Evolutionary conservation across 2,329 filamentous ascomycete genomes (phyloP).

Genomic region (Didymella pinodella): DNA sequence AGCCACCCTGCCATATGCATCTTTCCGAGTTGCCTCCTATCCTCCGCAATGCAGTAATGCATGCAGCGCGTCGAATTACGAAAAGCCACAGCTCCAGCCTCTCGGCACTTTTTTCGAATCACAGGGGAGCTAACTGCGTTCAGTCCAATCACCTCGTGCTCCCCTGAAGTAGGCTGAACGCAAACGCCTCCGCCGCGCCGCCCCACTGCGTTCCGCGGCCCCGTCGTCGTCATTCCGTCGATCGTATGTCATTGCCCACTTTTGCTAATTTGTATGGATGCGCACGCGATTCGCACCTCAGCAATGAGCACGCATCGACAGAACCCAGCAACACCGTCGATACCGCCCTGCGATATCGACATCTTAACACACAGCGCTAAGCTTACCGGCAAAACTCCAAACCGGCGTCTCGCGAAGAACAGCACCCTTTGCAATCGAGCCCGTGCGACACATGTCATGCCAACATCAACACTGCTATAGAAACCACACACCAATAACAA

Average conservation of each 20-base stretch:
- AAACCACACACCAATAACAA: background rate
- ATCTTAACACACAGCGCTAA: background rate
- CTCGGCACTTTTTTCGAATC: slow-evolving; percentile 4
- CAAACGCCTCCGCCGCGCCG: slow-evolving; percentile 13
- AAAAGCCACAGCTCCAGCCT: slow-evolving; percentile 14
- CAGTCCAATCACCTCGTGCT: slow-evolving; percentile 1
- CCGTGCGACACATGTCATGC: background rate
- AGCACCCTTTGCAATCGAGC: background rate
- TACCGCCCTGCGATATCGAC: background rate
- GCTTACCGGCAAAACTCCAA: background rate
- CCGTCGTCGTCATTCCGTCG: slow-evolving; percentile 8
- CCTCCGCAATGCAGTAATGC: slow-evolving; percentile 4
- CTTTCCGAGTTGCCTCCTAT: background rate
- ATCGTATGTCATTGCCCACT: slow-evolving; percentile 21
- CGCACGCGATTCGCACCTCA: background rate
- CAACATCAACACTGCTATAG: background rate
- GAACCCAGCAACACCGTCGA: background rate
- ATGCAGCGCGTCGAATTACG: slow-evolving; percentile 2
- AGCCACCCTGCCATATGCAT: background rate
- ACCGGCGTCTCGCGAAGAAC: background rate
- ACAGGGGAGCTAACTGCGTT: slow-evolving; percentile 8
- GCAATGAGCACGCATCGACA: background rate
- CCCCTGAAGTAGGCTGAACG: background rate
- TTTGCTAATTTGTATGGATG: slow-evolving; percentile 4
- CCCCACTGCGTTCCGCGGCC: slow-evolving; percentile 13